Base-by-base conservation (phyloP, 2,329 filamentous ascomycete genomes). In the Aspergillus tubingensis region DNA sequence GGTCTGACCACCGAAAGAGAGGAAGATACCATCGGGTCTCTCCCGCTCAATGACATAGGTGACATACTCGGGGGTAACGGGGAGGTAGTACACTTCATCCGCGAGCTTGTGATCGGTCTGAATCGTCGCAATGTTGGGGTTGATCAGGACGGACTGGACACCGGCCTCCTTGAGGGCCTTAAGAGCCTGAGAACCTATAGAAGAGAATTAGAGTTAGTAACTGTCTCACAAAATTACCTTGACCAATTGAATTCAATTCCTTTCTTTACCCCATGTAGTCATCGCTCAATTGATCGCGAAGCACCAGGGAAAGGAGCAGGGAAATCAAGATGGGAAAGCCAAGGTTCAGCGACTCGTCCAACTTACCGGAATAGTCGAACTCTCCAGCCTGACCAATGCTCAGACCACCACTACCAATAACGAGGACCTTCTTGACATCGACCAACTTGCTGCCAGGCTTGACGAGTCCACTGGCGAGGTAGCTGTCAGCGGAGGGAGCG, bases 81-180 rank as follows among this genome's bases (percentile, higher is more conserved):
- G 95, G 39, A 98, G 89, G 80, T 97, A 98, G 85, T 98, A 98
- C 73, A 98, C 91, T 81, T 98, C 93, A 75, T 98, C 94, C 73
- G 92, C 92, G 75, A 98, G 90, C 72, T 90, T 89, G 84, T 98
- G 94, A 77, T 96, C 92, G 70, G 94, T 98, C 81, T 98, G 94
- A 74, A 98, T 98, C 60, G 95, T 98, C 62, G 94, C 94, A 76
- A 98, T 98, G 78, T 98, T 98, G 72, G 94, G 94, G 81, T 98
- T 98, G 77, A 98, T 93, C 66, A 98, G 87, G 58, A 98, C 91
- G 8, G 94, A 96, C 68, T 88, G 81, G 62, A 98, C 91, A 63
- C 92, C 92, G 65, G 93, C 94, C 81, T 98, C 94, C 80, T 96
- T 98, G 63, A 99, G 85, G 41, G 95, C 95, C 81, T 98, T 98